Evolutionary conservation across 768 basidiomycete genomes (phyloP), one percentile per base, ranked within the genome.

Genomic region (Amanita jacksonii): DNA sequence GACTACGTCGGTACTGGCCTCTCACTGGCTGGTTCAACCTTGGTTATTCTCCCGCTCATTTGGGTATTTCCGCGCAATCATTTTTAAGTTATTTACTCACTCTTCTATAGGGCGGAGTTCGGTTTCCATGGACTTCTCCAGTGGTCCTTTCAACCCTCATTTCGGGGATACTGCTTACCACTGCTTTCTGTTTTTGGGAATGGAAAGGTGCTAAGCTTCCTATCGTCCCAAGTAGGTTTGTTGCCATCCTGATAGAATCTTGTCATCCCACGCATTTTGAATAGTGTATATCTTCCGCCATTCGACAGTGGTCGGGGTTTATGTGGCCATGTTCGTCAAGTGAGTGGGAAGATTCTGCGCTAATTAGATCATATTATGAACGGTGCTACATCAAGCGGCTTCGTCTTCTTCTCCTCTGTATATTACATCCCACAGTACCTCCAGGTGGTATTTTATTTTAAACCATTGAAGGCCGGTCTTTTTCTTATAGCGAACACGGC

Each of bases 371-470:
- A 18, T 13, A 20, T n/a, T n/a, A 37, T 13, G 16, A 10, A 25
- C 24, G 9, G 19, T 18, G 15, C 19, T 27, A 36, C 18, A 23
- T 43, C 18, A 46, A 80, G 77, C 38, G 77, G 76, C 19, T 72
- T 79, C 49, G 64, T 78, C 2, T 79, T 77, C 57, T 78, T 72
- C 58, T 79, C 75, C 13, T 71, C 79, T 7, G 55, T 83, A 9
- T 85, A 77, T 57, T 85, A 84, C 52, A 68, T 87, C 0, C 84
- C 86, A 1, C 78, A 82, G 50, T 85, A 76, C 56, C 82, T 85
- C 61, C 84, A 86, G 61, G 74, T 84, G 7, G 80, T 74, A 3
- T 60, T 79, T n/a, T 78, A 77, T 4, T 77, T 73, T 48, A 72
- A 74, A 6, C 78, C 85, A 0, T 75, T 85, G 33, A 72, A 68